Percentiles rank a stretch among this genome's conserved stretches.
phyloP scores from a whole-genome alignment of 345 rosid species.

The Cardamine occulta region DNA sequence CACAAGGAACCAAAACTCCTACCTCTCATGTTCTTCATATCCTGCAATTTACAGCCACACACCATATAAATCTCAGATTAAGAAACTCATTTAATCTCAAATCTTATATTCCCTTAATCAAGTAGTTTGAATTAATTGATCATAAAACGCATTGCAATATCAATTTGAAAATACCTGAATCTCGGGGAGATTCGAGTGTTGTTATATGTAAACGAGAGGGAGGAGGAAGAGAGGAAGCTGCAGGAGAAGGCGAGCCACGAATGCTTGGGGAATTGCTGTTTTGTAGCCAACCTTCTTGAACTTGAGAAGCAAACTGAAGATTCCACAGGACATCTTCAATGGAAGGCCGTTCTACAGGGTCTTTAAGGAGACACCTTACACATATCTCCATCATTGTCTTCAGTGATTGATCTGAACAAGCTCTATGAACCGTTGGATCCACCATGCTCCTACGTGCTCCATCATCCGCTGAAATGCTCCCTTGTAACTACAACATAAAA shows the following conservation, averaged over 20 bases:
- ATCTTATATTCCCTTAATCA: not conserved
- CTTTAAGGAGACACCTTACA: conserved; percentile 65
- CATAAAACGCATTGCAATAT: not conserved
- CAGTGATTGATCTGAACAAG: conserved; percentile 75
- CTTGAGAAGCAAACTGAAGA: conserved; percentile 94
- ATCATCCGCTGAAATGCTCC: conserved; percentile 52
- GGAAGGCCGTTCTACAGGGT: conserved; percentile 71
- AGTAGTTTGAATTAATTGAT: not conserved
- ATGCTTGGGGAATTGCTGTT: conserved; percentile 41
- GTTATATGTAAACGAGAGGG: conserved; percentile 42
- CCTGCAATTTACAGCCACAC: conserved; percentile 33
- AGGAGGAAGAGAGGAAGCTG: conserved; percentile 38
- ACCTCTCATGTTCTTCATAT: conserved; percentile 46
- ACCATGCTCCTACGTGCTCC: conserved; percentile 60
- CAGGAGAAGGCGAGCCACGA: conserved; percentile 42
- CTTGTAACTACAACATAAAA: conserved; percentile 58
- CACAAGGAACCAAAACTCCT: conserved; percentile 30
- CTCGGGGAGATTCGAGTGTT: conserved; percentile 43
- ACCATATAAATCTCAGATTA: conserved; percentile 16
- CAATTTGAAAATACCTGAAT: conserved; percentile 35
- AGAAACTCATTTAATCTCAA: conserved; percentile 12
- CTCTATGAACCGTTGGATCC: conserved; percentile 60
- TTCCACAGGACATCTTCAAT: conserved; percentile 93
- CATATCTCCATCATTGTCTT: conserved; percentile 85
- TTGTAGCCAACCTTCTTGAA: conserved; percentile 53